Evolutionary conservation across 2,329 filamentous ascomycete genomes (phyloP).

Genomic region (Ophiostoma ulmi): DNA sequence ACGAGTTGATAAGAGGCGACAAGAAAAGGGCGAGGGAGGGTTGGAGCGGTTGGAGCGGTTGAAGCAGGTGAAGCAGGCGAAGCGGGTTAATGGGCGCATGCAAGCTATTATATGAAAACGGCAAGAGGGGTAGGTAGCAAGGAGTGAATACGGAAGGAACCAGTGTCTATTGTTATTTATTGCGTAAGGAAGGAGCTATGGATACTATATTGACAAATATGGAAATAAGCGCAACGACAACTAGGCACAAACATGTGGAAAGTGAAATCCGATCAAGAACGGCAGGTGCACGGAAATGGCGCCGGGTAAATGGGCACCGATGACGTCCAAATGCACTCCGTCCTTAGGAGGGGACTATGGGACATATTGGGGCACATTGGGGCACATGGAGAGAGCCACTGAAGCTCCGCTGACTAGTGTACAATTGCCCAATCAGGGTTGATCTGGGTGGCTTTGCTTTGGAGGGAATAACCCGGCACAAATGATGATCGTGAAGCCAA

Average conservation of each 20-base stretch:
- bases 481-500: not conserved
- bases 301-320: constrained; percentile 21
- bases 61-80: not conserved
- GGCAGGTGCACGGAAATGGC: not conserved
- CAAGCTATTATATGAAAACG: not conserved
- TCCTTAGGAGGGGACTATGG: not conserved
- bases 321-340: constrained; percentile 17
- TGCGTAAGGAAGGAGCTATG: not conserved
- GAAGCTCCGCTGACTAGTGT: constrained; percentile 3
- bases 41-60: not conserved
- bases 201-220: not conserved
- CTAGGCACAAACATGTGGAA: not conserved
- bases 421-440: not conserved
- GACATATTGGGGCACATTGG: not conserved
- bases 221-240: no score
- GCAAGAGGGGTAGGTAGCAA: not conserved
- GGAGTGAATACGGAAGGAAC: not conserved
- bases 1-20: not conserved
- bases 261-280: constrained; percentile 5
- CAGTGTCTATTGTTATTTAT: not conserved
- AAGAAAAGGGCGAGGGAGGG: not conserved
- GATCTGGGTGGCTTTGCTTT: not conserved
- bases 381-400: not conserved
- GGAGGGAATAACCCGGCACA: not conserved
- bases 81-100: not conserved